These are phyloP conservation scores for Rubus parviflorus DNA, from an alignment of 306 rosid species.

Conservation along the genomic window DNA sequence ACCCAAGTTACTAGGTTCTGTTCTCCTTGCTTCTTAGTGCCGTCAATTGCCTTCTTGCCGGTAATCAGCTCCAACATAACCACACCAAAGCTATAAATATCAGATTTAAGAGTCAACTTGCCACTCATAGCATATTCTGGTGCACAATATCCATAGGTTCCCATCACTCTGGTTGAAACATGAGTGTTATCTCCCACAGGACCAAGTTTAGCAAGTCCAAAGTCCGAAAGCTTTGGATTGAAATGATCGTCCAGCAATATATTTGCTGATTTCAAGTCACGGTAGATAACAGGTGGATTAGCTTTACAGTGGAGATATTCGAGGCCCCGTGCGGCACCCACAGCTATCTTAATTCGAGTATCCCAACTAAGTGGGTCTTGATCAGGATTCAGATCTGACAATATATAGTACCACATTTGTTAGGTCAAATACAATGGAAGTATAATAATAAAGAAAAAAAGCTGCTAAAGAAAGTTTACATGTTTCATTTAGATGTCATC, in stretches of 20 bases:
- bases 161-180: slow-evolving; percentile 98
- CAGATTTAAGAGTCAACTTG: slow-evolving; percentile 90
- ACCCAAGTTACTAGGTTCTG: slow-evolving; percentile 93
- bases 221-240: slow-evolving; percentile 88
- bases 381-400: slow-evolving; percentile 52
- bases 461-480: not conserved
- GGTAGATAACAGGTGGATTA: slow-evolving; percentile 89
- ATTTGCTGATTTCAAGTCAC: slow-evolving; percentile 94
- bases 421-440: slow-evolving; percentile 9
- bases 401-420: slow-evolving; percentile 15
- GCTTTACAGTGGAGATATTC: slow-evolving; percentile 96
- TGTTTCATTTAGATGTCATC: not conserved
- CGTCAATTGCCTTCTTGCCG: slow-evolving; percentile 80
- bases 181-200: slow-evolving; percentile 98
- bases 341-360: slow-evolving; percentile 82
- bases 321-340: slow-evolving; percentile 83
- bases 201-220: slow-evolving; percentile 94
- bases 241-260: slow-evolving; percentile 78
- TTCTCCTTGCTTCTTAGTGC: slow-evolving; percentile 63
- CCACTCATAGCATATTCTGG: slow-evolving; percentile 99
- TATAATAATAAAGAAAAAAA: not conserved
- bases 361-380: slow-evolving; percentile 72
- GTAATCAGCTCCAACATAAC: slow-evolving; percentile 93
- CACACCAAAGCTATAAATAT: slow-evolving; percentile 96
- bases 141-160: slow-evolving; percentile 94